phyloP scores from a whole-genome alignment of 2,329 filamentous ascomycete species.

The Pyrenophora seminiperda region DNA sequence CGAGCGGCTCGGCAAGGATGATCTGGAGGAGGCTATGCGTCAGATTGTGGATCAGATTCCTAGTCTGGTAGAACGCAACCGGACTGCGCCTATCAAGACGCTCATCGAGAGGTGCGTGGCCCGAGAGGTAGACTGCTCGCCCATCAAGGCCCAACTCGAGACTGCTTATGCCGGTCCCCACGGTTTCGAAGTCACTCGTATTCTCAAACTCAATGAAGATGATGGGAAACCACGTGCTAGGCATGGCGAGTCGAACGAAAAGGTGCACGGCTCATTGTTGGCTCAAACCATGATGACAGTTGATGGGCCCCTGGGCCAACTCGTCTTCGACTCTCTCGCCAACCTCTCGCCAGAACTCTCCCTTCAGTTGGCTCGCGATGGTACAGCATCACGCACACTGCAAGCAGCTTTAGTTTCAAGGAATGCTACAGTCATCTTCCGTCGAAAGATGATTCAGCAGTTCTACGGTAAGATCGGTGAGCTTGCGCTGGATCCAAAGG shows the following conservation, averaged over 20 bases:
- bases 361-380: conserved; percentile 68
- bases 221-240: conserved; percentile 41
- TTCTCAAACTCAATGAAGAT: conserved; percentile 63
- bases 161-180: conserved; percentile 59
- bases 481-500: conserved; percentile 65
- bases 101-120: conserved; percentile 82
- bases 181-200: conserved; percentile 61
- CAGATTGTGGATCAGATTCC: conserved; percentile 75
- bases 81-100: conserved; percentile 78
- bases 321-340: conserved; percentile 68
- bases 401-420: conserved; percentile 65
- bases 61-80: conserved; percentile 72
- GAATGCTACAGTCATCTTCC: conserved; percentile 61
- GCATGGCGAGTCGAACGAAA: conserved; percentile 51
- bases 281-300: conserved; percentile 78
- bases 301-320: conserved; percentile 68
- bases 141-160: conserved; percentile 63
- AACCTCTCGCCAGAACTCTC: conserved; percentile 56
- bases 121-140: conserved; percentile 63
- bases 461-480: conserved; percentile 66
- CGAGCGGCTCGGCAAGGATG: conserved; percentile 83
- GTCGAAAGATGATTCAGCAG: conserved; percentile 66
- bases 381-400: conserved; percentile 64
- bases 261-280: conserved; percentile 82
- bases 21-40: conserved; percentile 74